Evolutionary conservation across 2,329 filamentous ascomycete genomes (phyloP).

Genomic region (Dothideomycetidae sp.): DNA sequence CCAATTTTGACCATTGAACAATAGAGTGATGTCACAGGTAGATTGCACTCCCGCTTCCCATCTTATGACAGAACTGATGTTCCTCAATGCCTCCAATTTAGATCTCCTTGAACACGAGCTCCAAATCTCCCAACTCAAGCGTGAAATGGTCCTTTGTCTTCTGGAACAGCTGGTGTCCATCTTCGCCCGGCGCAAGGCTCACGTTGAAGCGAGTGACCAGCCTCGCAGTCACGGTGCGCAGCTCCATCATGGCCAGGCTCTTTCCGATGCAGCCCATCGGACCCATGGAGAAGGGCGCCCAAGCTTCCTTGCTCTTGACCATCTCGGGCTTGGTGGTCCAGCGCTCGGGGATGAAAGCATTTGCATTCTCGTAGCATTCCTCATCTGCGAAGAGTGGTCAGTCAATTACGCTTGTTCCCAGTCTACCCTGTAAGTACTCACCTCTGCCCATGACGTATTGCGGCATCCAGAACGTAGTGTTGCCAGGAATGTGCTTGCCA

Average conservation of each 20-base stretch:
- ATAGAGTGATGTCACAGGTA: too few relatives aligned
- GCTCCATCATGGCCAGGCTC: conserved; percentile 24
- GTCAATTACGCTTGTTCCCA: conserved; percentile 1
- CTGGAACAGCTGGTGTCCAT: conserved; percentile 15
- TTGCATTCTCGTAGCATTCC: conserved; percentile 17
- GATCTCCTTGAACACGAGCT: neutral
- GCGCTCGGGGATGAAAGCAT: conserved; percentile 23
- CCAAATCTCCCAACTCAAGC: neutral
- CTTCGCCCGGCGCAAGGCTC: conserved; percentile 24
- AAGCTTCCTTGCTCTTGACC: conserved; percentile 20
- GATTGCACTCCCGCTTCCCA: too few relatives aligned
- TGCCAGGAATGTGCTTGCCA: conserved; percentile 32
- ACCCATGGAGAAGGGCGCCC: conserved; percentile 23
- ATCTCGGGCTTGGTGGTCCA: conserved; percentile 24
- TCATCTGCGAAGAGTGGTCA: conserved; percentile 12
- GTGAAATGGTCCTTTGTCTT: neutral
- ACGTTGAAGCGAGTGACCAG: conserved; percentile 25
- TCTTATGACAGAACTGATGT: too few relatives aligned
- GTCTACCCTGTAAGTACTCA: neutral
- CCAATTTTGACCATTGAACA: too few relatives aligned
- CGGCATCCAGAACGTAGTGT: conserved; percentile 32
- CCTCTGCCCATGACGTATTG: conserved; percentile 29
- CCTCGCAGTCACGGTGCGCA: conserved; percentile 23
- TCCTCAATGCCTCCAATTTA: too few relatives aligned
- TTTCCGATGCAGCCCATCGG: conserved; percentile 26